A percentile compares a stretch with the other conserved stretches of the same genome.
phyloP scores from a whole-genome alignment of 1,284 basidiomycete genomes.

The Ceraceosorus guamensis region DNA sequence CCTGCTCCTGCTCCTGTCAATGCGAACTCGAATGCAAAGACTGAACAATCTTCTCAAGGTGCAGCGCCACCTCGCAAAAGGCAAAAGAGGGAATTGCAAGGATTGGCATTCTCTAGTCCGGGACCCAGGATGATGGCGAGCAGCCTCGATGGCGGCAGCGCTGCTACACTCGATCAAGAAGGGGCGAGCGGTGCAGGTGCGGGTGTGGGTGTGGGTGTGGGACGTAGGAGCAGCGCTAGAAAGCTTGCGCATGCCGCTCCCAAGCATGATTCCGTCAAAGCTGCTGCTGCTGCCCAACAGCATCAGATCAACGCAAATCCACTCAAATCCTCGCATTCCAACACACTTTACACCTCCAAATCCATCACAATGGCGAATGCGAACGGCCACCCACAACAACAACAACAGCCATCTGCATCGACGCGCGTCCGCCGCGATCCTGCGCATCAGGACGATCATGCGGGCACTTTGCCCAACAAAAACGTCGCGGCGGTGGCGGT shows the following conservation, averaged over 20 bases:
- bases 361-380: too few relatives aligned
- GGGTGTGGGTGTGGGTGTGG: slow-evolving; percentile 2
- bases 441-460: too few relatives aligned
- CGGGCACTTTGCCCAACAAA: too few relatives aligned
- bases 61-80: slow-evolving; percentile 3
- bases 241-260: background rate
- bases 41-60: background rate
- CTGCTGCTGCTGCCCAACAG: slow-evolving; percentile 1
- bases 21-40: background rate
- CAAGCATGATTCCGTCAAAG: background rate
- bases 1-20: too few relatives aligned
- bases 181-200: slow-evolving; percentile 5
- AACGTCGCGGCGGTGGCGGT: too few relatives aligned
- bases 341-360: too few relatives aligned
- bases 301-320: too few relatives aligned
- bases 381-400: too few relatives aligned
- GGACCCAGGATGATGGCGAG: slow-evolving; percentile 31
- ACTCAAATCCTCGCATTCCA: too few relatives aligned
- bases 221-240: background rate
- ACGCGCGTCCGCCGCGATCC: too few relatives aligned
- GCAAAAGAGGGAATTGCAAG: slow-evolving; percentile 31
- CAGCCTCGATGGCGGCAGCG: slow-evolving; percentile 2
- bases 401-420: too few relatives aligned
- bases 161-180: background rate
- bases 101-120: slow-evolving; percentile 38